Conservation (phyloP, 495 filamentous ascomycete genomes). For the Aspergillus hancockii region DNA sequence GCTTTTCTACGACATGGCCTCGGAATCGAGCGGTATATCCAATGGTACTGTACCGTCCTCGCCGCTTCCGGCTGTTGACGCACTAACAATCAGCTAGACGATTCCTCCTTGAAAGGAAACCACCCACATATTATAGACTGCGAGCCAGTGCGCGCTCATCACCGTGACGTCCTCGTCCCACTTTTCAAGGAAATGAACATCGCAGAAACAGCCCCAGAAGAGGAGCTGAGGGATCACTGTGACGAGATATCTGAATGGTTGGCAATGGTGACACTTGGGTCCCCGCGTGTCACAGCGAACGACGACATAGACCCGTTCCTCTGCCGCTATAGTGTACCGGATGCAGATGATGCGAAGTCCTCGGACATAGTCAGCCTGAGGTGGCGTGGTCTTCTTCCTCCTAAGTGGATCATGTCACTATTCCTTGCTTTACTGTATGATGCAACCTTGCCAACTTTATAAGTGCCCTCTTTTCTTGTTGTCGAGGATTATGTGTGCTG, state of each 20-base stretch:
- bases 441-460: neutral
- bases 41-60: slow-evolving; percentile 26
- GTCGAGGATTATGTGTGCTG: neutral
- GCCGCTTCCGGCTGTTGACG: neutral
- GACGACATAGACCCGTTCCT: slow-evolving; percentile 81
- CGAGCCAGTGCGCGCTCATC: slow-evolving; percentile 24
- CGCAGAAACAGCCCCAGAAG: slow-evolving; percentile 35
- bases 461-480: neutral
- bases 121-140: slow-evolving; percentile 52
- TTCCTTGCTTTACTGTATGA: slow-evolving; percentile 44
- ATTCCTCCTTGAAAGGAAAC: slow-evolving; percentile 54
- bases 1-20: slow-evolving; percentile 72
- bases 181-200: slow-evolving; percentile 44
- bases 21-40: slow-evolving; percentile 20
- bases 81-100: slow-evolving; percentile 17
- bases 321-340: slow-evolving; percentile 73
- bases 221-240: slow-evolving; percentile 59
- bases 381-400: slow-evolving; percentile 50
- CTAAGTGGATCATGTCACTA: slow-evolving; percentile 42
- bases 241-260: slow-evolving; percentile 82
- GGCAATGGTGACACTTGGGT: slow-evolving; percentile 67
- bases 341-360: slow-evolving; percentile 25
- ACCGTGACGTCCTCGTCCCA: slow-evolving; percentile 48
- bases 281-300: slow-evolving; percentile 64
- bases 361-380: slow-evolving; percentile 40